These are phyloP conservation scores for Cladophialophora carrionii DNA, from an alignment of 2,329 filamentous ascomycete species.

Conservation along the genomic window DNA sequence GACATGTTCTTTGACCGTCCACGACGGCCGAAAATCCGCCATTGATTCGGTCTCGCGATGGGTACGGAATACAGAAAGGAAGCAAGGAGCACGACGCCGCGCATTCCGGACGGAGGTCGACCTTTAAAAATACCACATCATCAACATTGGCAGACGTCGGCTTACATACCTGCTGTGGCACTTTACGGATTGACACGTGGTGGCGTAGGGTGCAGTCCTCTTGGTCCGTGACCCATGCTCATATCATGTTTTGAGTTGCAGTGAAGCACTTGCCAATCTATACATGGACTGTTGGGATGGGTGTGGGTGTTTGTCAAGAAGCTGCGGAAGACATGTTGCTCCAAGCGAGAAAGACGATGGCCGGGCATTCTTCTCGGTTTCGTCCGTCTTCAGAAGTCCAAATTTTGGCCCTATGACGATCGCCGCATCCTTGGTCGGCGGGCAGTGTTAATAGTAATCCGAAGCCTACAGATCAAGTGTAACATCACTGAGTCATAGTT, in stretches of 20 bases:
- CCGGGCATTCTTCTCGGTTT: background rate
- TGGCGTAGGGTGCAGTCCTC: background rate
- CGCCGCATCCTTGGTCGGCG: background rate
- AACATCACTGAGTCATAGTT: too few species aligned
- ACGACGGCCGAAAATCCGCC: background rate
- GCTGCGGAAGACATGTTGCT: background rate
- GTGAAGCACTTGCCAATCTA: background rate
- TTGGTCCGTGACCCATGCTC: background rate
- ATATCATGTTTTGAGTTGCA: background rate
- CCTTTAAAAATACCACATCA: background rate
- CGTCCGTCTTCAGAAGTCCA: background rate
- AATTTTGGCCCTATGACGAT: background rate
- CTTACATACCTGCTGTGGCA: background rate
- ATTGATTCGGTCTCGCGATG: background rate
- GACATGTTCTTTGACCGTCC: slow-evolving; percentile 21
- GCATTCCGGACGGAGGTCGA: background rate
- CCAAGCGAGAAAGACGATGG: background rate
- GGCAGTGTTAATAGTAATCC: too few species aligned
- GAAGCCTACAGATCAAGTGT: too few species aligned
- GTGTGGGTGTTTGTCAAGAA: background rate
- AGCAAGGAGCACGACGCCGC: background rate
- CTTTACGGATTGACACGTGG: background rate
- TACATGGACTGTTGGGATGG: background rate
- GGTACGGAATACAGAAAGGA: background rate
- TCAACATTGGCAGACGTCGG: background rate